These are phyloP conservation scores for Claviceps sp. DNA, from an alignment of 2,329 filamentous ascomycete genomes.

Conservation along the genomic window DNA sequence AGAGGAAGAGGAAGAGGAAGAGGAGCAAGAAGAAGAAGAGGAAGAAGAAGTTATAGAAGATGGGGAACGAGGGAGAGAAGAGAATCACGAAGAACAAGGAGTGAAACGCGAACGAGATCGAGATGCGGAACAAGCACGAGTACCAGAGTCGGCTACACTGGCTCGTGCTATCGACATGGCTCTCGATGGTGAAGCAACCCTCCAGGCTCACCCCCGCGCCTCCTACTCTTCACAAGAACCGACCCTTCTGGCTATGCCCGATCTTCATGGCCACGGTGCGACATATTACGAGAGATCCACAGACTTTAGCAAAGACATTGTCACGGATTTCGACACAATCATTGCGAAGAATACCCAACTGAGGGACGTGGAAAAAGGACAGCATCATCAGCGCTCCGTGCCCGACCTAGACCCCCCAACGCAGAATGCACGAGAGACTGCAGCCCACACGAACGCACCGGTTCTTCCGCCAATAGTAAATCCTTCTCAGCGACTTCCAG, in stretches of 20 bases:
- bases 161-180: not conserved
- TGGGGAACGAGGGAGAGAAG: too few species aligned
- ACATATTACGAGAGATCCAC: not conserved
- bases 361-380: not conserved
- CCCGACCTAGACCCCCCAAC: not conserved
- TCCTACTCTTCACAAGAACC: slow-evolving; percentile 1
- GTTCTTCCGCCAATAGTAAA: slow-evolving; percentile 12
- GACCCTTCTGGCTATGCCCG: not conserved
- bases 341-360: not conserved
- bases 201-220: not conserved
- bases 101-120: not conserved
- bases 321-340: not conserved
- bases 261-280: not conserved
- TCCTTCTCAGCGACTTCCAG: slow-evolving; percentile 27
- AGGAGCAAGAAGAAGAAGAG: not conserved
- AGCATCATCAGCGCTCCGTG: not conserved
- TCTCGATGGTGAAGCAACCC: not conserved
- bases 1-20: not conserved
- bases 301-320: not conserved
- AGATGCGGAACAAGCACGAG: too few species aligned
- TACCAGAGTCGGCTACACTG: not conserved
- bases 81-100: not conserved
- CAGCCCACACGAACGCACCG: not conserved
- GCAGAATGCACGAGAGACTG: not conserved
- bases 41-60: too few species aligned